Evolutionary conservation across 768 basidiomycete species (phyloP).

Genomic region (Trametes cingulata): DNA sequence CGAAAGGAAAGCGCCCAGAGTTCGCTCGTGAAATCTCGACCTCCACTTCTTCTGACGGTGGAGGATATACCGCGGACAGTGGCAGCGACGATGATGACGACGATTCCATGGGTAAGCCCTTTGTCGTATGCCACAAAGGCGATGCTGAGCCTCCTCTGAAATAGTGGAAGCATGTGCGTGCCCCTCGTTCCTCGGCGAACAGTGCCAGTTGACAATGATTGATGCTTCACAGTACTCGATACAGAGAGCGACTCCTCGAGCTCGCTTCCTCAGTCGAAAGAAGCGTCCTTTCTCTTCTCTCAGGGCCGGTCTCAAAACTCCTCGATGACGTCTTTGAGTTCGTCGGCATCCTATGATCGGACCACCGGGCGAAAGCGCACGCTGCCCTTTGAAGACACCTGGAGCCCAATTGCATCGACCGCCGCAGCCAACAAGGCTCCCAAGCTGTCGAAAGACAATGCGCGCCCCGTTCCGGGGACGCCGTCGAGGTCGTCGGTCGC

Average conservation of each 20-base stretch:
- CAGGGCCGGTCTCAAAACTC: background rate
- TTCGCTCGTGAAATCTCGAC: background rate
- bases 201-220: background rate
- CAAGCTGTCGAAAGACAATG: background rate
- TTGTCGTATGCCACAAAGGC: background rate
- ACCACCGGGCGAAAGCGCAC: conserved; percentile 14
- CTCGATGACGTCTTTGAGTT: conserved; percentile 11
- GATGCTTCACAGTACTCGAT: conserved; percentile 4
- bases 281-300: conserved; percentile 10
- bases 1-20: background rate
- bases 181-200: background rate
- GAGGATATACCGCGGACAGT: background rate
- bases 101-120: background rate
- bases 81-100: background rate
- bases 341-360: background rate
- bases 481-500: background rate
- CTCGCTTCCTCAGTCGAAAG: background rate
- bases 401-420: background rate
- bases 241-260: conserved; percentile 15
- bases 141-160: background rate
- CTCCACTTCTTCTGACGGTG: background rate
- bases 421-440: background rate
- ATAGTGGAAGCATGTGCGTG: background rate
- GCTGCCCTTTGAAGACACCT: background rate
- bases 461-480: background rate